Base-by-base conservation (phyloP, 2,329 filamentous ascomycete species). In the Calonectria ilicicola region DNA sequence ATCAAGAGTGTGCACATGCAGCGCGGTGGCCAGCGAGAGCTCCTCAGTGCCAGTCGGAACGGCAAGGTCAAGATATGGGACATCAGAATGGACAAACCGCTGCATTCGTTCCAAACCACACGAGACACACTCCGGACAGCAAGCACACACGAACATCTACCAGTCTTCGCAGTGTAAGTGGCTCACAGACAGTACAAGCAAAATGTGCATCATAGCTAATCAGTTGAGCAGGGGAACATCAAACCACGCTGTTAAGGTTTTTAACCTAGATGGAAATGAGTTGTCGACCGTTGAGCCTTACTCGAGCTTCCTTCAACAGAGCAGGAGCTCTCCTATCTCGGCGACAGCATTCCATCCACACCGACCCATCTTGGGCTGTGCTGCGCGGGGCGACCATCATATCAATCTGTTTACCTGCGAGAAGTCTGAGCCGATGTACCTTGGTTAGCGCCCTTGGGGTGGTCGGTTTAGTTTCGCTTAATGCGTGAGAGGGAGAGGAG, bases 1-100 rank as follows among this genome's bases (percentile, higher is more conserved):
- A 93, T 99, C 83, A 96, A 95, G 79, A 97, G 95, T 77, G 95
- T 98, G 17, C 97, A 98, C 82, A 95, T 99, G 91, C 97, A 99
- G 84, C 94, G 97, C 51, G 97, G 97, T 73, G 97, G 97, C 2
- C 92, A 98, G 83, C 90, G 97, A 71, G 97, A 99, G 84, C 89
- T 99, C 49, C 89, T 99, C 66, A 96, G 93, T 51, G 97, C 95
- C 23, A 97, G 95, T 81, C 91, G 95, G 58, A 97, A 98, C 80
- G 97, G 97, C 73, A 97, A 97, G 81, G 94, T 99, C 75, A 96
- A 95, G 82, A 88, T 99, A 19, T 99, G 97, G 97, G 97, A 99
- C 83, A 95, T 99, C 64, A 91, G 97, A 62, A 95, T 95, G 91
- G 94, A 97, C 75, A 89, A 89, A 77, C 92, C 94, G 6, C 87